These are phyloP conservation scores for Pseudocercospora pini-densiflorae DNA, from an alignment of 2,329 filamentous ascomycete species.

Conservation along the genomic window DNA sequence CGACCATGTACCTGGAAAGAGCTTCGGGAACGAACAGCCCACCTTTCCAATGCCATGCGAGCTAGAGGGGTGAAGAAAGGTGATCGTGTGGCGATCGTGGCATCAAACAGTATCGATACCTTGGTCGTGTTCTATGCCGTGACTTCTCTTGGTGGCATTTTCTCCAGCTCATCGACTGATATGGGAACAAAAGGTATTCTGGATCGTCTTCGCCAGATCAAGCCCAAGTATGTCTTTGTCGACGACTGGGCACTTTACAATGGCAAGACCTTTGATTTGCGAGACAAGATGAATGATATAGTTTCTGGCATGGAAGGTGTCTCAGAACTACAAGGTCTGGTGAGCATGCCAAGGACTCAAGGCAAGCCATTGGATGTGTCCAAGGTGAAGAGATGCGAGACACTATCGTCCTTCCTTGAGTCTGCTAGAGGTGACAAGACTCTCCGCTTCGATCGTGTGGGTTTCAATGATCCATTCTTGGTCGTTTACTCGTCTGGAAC, in stretches of 20 bases:
- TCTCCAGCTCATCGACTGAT: constrained; percentile 77
- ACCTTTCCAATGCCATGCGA: constrained; percentile 69
- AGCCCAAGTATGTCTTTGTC: constrained; percentile 80
- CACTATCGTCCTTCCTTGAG: constrained; percentile 48
- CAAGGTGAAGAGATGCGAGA: constrained; percentile 54
- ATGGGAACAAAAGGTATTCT: constrained; percentile 81
- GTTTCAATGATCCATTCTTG: constrained; percentile 75
- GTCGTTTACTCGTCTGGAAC: constrained; percentile 77
- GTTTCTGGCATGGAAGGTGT: constrained; percentile 65
- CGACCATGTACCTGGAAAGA: constrained; percentile 68
- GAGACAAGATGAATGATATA: constrained; percentile 72
- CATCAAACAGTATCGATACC: constrained; percentile 75
- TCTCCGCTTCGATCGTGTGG: constrained; percentile 63
- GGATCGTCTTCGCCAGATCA: constrained; percentile 74
- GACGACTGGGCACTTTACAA: constrained; percentile 83
- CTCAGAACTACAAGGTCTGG: constrained; percentile 63
- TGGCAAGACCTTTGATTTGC: constrained; percentile 72
- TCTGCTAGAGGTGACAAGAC: constrained; percentile 44
- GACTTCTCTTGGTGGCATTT: constrained; percentile 72
- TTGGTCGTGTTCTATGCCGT: constrained; percentile 72
- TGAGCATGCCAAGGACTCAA: constrained; percentile 70
- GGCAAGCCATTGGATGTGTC: constrained; percentile 62
- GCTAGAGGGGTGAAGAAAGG: constrained; percentile 69
- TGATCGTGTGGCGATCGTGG: constrained; percentile 76
- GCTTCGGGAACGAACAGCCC: constrained; percentile 63